Evolutionary conservation across 495 filamentous ascomycete genomes (phyloP).

Genomic region (Cercophora samala): DNA sequence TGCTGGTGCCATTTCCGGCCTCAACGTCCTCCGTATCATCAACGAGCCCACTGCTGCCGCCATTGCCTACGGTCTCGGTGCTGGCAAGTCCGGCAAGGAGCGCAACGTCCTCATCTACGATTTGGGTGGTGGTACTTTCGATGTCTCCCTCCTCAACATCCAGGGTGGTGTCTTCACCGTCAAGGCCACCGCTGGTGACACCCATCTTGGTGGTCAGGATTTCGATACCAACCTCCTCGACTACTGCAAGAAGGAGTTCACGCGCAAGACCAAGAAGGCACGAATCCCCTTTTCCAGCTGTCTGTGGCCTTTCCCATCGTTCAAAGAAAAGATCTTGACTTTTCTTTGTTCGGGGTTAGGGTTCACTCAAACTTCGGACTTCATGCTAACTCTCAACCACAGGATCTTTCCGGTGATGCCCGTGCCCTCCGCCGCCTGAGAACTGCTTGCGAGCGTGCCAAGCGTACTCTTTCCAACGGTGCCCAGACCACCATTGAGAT

Average conservation of each 20-base stretch:
- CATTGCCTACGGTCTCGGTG: slow-evolving; percentile 93
- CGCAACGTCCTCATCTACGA: slow-evolving; percentile 99
- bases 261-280: slow-evolving; percentile 73
- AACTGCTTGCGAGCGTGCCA: slow-evolving; percentile 98
- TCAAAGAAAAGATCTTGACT: too few relatives aligned
- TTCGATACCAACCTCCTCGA: slow-evolving; percentile 98
- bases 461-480: slow-evolving; percentile 95
- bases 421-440: slow-evolving; percentile 97
- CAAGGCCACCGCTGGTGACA: slow-evolving; percentile 97
- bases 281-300: background rate
- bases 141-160: slow-evolving; percentile 98
- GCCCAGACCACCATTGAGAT: slow-evolving; percentile 98
- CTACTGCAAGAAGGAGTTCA: slow-evolving; percentile 94
- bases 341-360: too few relatives aligned
- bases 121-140: slow-evolving; percentile 98
- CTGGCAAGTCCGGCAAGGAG: slow-evolving; percentile 91
- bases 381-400: too few relatives aligned
- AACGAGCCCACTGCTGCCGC: slow-evolving; percentile 98
- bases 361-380: too few relatives aligned
- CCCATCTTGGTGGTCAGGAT: slow-evolving; percentile 98
- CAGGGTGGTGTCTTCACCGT: slow-evolving; percentile 99
- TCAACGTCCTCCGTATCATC: slow-evolving; percentile 99
- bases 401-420: slow-evolving; percentile 78
- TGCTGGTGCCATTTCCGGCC: slow-evolving; percentile 91
- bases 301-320: too few relatives aligned